phyloP scores from a whole-genome alignment of 441 rosid species.

The Gossypium lobatum region DNA sequence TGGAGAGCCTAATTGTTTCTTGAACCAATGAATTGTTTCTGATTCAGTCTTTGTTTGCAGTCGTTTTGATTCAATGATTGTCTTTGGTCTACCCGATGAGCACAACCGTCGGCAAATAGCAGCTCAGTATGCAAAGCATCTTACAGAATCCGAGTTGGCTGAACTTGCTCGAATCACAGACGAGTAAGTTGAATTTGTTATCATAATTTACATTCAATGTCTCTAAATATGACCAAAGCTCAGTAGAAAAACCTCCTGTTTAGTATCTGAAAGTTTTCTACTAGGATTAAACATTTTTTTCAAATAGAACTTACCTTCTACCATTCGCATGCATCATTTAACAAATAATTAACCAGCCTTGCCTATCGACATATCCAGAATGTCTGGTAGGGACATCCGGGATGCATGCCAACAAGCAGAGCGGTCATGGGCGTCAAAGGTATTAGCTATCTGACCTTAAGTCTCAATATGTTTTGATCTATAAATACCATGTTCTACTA shows the following conservation, averaged over 20 bases:
- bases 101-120: slow-evolving; percentile 67
- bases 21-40: background rate
- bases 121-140: slow-evolving; percentile 84
- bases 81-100: slow-evolving; percentile 67
- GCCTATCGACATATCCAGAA: slow-evolving; percentile 32
- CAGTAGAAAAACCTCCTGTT: background rate
- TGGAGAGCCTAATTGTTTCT: background rate
- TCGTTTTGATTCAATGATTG: slow-evolving; percentile 84
- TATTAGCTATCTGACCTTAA: background rate
- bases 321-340: background rate
- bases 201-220: background rate
- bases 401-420: slow-evolving; percentile 94
- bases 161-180: slow-evolving; percentile 64
- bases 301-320: background rate
- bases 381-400: slow-evolving; percentile 90
- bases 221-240: background rate
- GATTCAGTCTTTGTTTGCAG: slow-evolving; percentile 29
- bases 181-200: slow-evolving; percentile 31
- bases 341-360: background rate
- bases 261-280: background rate
- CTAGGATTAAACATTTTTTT: background rate
- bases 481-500: background rate
- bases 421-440: slow-evolving; percentile 97
- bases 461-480: background rate
- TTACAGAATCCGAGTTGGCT: slow-evolving; percentile 50